Percentiles rank a stretch among this genome's conserved stretches.
Evolutionary conservation across 2,329 filamentous ascomycete genomes (phyloP).

Genomic region (Ascochyta fabae): DNA sequence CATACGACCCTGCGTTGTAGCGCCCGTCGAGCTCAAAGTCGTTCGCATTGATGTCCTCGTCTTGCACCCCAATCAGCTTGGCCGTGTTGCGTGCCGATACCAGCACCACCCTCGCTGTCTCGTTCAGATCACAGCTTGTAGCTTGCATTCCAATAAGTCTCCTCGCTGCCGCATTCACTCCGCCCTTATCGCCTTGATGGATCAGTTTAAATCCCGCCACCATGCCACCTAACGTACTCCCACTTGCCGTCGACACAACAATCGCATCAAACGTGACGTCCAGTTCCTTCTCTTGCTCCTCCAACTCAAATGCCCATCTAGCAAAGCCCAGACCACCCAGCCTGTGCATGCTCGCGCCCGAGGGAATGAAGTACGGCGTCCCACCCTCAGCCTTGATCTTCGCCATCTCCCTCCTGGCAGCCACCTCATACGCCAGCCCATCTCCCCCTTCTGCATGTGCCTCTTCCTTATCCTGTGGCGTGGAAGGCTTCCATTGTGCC

Average conservation of each 20-base stretch:
- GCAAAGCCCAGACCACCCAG: slow-evolving; percentile 14
- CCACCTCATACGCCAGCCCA: slow-evolving; percentile 13
- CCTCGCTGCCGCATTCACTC: not conserved
- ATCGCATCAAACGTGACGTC: slow-evolving; percentile 4
- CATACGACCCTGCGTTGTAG: slow-evolving; percentile 4
- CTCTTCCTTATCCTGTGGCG: not conserved
- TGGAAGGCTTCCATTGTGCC: slow-evolving; percentile 11
- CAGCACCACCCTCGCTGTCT: slow-evolving; percentile 8
- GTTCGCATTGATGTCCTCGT: not conserved
- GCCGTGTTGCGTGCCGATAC: slow-evolving; percentile 1
- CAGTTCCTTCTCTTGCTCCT: slow-evolving; percentile 8
- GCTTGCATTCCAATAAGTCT: slow-evolving; percentile 9
- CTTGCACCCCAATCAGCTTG: slow-evolving; percentile 1
- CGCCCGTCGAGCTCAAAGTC: slow-evolving; percentile 13
- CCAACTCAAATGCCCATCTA: slow-evolving; percentile 7
- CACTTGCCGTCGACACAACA: slow-evolving; percentile 10
- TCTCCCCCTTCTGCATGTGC: slow-evolving; percentile 2
- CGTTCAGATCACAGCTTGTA: slow-evolving; percentile 5
- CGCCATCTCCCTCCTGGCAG: slow-evolving; percentile 9
- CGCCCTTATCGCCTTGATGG: not conserved
- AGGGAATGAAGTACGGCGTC: slow-evolving; percentile 15
- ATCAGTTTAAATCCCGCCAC: slow-evolving; percentile 9
- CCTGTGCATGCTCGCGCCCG: slow-evolving; percentile 8
- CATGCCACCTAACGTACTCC: slow-evolving; percentile 15
- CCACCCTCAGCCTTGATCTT: slow-evolving; percentile 2